phyloP scores from a whole-genome alignment of 352 stramenopile genomes.

The Elongisporangium anandrum region DNA sequence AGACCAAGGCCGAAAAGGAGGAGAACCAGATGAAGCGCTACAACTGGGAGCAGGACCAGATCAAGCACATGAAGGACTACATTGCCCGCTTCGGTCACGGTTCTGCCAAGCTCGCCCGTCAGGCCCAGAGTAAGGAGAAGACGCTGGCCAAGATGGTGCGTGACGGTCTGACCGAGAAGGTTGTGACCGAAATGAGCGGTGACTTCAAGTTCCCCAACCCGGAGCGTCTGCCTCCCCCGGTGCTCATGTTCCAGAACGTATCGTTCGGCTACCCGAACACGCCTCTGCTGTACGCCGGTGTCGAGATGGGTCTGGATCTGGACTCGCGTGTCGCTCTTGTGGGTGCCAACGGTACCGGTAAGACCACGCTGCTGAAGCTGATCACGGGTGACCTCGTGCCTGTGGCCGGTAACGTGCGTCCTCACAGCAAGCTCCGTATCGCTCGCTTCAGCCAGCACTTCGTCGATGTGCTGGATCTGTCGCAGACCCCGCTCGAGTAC shows the following conservation, averaged over 20 bases:
- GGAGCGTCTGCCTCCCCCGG: conserved; percentile 91
- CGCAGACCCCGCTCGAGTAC: conserved; percentile 95
- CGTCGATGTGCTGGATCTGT: conserved; percentile 96
- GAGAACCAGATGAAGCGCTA: conserved; percentile 99
- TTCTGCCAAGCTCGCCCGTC: conserved; percentile 95
- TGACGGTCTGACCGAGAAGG: conserved; percentile 93
- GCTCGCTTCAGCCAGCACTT: conserved; percentile 98
- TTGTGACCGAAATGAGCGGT: conserved; percentile 76
- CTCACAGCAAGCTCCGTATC: conserved; percentile 95
- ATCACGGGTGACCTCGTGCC: conserved; percentile 95
- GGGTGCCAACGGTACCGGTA: conserved; percentile 95
- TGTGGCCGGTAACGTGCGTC: conserved; percentile 92
- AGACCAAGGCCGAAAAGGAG: conserved; percentile 95
- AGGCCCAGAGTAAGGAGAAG: conserved; percentile 98
- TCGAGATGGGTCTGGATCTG: conserved; percentile 97
- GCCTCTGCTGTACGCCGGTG: conserved; percentile 88
- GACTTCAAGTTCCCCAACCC: conserved; percentile 98
- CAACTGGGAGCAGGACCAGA: conserved; percentile 97
- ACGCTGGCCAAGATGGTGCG: conserved; percentile 98
- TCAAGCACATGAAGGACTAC: conserved; percentile 99
- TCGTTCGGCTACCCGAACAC: conserved; percentile 94
- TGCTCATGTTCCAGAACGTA: conserved; percentile 97
- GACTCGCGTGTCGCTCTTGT: conserved; percentile 97
- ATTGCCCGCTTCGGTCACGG: conserved; percentile 98
- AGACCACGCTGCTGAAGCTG: conserved; percentile 98